These are phyloP conservation scores for Leccinum cinnamomeum DNA, from an alignment of 1,284 basidiomycete genomes.

Conservation along the genomic window DNA sequence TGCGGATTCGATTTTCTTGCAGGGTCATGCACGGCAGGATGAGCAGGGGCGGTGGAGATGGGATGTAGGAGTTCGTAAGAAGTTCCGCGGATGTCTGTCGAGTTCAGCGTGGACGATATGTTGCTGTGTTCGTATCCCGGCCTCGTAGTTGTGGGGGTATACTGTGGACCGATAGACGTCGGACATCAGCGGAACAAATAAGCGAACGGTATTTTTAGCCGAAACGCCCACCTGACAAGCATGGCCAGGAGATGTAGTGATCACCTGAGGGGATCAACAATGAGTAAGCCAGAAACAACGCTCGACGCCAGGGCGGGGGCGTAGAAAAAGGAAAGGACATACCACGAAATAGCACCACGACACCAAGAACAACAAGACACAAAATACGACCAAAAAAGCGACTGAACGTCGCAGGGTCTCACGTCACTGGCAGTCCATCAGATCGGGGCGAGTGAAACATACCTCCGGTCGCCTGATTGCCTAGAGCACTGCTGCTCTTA, in stretches of 20 bases:
- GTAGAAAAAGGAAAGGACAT: conserved; percentile 8
- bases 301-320: background rate
- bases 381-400: conserved; percentile 50
- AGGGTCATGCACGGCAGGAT: conserved; percentile 17
- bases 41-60: conserved; percentile 5
- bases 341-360: conserved; percentile 60
- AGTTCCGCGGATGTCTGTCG: conserved; percentile 28
- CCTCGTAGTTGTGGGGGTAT: conserved; percentile 23
- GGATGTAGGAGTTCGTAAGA: conserved; percentile 32
- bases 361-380: conserved; percentile 50
- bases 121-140: conserved; percentile 25
- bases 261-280: conserved; percentile 37
- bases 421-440: conserved; percentile 3
- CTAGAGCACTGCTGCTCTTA: conserved; percentile 38
- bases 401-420: conserved; percentile 37
- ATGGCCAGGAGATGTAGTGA: conserved; percentile 54
- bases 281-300: background rate
- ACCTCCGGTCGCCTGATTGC: conserved; percentile 49
- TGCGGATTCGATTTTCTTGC: conserved; percentile 13
- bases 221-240: conserved; percentile 49
- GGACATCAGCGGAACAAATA: conserved; percentile 10
- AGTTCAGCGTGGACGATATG: conserved; percentile 23
- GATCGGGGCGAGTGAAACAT: conserved; percentile 25
- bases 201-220: background rate
- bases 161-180: conserved; percentile 15